A percentile compares a stretch with the other conserved stretches of the same genome.
Evolutionary conservation across 345 rosid genomes (phyloP).

Genomic region (Salix arbutifolia): DNA sequence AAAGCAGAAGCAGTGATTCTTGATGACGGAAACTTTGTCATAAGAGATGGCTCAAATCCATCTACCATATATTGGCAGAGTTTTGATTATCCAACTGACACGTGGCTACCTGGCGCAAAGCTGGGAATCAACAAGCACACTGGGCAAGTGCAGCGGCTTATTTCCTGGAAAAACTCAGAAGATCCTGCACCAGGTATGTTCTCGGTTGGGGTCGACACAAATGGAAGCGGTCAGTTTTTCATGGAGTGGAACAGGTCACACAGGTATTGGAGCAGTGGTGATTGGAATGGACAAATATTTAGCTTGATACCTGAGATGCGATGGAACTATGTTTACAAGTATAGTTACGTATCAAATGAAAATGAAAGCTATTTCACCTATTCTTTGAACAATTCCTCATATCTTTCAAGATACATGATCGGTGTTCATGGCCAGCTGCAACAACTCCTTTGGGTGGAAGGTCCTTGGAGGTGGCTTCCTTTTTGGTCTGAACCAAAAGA

Average conservation of each 20-base stretch:
- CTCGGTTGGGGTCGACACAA: constrained; percentile 13
- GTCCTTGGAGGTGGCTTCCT: constrained; percentile 7
- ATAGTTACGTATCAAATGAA: constrained; percentile 11
- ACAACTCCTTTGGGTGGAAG: constrained; percentile 10
- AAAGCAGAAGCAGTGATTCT: constrained; percentile 19
- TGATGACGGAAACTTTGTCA: constrained; percentile 24
- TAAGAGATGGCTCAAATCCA: constrained; percentile 9
- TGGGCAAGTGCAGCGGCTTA: not conserved
- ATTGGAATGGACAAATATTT: constrained; percentile 17
- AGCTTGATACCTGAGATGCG: constrained; percentile 27
- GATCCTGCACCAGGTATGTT: constrained; percentile 31
- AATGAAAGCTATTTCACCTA: constrained; percentile 36
- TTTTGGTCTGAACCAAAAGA: constrained; percentile 20
- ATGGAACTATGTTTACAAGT: constrained; percentile 11
- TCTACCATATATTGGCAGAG: constrained; percentile 21
- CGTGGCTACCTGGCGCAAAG: constrained; percentile 18
- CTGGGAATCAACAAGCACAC: constrained; percentile 19
- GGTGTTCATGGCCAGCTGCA: constrained; percentile 12
- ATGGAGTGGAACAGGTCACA: constrained; percentile 5
- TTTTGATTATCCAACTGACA: constrained; percentile 27
- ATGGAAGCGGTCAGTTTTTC: constrained; percentile 10
- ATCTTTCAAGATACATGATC: not conserved
- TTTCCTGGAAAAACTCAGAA: constrained; percentile 19
- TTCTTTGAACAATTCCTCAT: constrained; percentile 9
- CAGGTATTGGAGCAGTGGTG: constrained; percentile 17